These are phyloP conservation scores for Coemansia umbellata DNA, from an alignment of 192 early-diverging fungal species.

Conservation along the genomic window DNA sequence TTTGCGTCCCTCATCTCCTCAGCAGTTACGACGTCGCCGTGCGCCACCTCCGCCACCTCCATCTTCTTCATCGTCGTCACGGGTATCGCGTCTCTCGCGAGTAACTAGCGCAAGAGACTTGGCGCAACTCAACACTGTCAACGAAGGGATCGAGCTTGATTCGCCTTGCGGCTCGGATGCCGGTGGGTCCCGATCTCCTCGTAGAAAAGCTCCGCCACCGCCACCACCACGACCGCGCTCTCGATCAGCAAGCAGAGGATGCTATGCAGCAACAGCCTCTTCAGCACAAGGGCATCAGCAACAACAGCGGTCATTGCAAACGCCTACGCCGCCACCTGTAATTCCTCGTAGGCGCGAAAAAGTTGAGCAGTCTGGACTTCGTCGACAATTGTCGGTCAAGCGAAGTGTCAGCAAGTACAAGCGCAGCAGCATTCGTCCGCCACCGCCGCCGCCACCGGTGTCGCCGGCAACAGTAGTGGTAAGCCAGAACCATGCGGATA, in stretches of 20 bases:
- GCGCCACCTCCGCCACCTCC: constrained; percentile 15
- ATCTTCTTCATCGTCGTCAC: neutral
- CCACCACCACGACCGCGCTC: constrained; percentile 6
- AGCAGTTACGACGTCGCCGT: constrained; percentile 19
- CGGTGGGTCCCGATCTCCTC: constrained; percentile 3
- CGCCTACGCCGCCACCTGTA: constrained; percentile 5
- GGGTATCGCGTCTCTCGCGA: neutral
- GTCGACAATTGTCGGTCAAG: constrained; percentile 46
- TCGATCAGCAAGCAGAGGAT: constrained; percentile 3
- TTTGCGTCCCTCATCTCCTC: neutral
- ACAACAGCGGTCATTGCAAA: neutral
- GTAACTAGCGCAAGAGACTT: neutral
- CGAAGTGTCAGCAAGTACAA: constrained; percentile 47
- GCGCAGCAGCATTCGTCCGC: constrained; percentile 11
- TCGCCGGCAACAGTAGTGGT: constrained; percentile 2
- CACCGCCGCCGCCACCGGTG: constrained; percentile 25
- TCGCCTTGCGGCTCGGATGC: neutral
- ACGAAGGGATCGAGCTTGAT: neutral
- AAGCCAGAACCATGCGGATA: neutral
- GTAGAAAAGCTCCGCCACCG: constrained; percentile 27
- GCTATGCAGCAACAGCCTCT: neutral
- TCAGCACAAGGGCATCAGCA: neutral
- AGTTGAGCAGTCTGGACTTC: constrained; percentile 34
- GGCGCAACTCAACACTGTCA: neutral
- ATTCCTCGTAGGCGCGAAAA: neutral